Conservation (phyloP, 441 rosid genomes). For the Gossypium gossypioides region DNA sequence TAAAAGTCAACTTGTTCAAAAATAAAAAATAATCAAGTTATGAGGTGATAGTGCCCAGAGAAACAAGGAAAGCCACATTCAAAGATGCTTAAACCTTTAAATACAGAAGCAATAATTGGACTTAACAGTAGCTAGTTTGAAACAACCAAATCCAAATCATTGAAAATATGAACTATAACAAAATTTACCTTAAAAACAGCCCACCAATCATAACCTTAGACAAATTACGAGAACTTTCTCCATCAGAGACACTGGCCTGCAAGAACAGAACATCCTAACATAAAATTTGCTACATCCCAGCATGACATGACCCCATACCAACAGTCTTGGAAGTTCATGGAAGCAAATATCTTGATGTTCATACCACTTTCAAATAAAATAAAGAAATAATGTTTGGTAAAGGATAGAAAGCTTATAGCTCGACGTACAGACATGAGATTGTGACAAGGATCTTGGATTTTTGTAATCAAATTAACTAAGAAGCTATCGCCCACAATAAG, state of each 20-base stretch:
- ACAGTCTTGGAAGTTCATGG: background rate
- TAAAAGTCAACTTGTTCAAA: background rate
- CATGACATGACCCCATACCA: conserved; percentile 7
- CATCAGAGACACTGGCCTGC: conserved; percentile 90
- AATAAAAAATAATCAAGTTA: background rate
- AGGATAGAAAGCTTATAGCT: background rate
- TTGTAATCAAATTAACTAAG: background rate
- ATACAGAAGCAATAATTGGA: conserved; percentile 1
- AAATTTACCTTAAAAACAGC: conserved; percentile 67
- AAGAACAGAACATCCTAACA: conserved; percentile 20
- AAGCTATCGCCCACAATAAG: background rate
- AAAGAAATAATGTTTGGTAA: background rate
- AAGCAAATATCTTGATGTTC: background rate
- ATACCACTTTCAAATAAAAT: background rate
- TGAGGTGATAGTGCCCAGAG: background rate
- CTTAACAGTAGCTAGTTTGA: background rate
- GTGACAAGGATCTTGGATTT: conserved; percentile 1
- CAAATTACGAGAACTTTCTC: conserved; percentile 65
- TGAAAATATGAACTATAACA: background rate
- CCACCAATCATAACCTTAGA: conserved; percentile 74
- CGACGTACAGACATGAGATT: background rate
- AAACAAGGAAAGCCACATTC: conserved; percentile 4
- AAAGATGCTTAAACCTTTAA: conserved; percentile 15
- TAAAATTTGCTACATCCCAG: conserved; percentile 14
- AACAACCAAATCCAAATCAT: conserved; percentile 2